A percentile compares a stretch with the other conserved stretches of the same genome.
phyloP scores from a whole-genome alignment of 129 eudicot species.

The Arctium minus region DNA sequence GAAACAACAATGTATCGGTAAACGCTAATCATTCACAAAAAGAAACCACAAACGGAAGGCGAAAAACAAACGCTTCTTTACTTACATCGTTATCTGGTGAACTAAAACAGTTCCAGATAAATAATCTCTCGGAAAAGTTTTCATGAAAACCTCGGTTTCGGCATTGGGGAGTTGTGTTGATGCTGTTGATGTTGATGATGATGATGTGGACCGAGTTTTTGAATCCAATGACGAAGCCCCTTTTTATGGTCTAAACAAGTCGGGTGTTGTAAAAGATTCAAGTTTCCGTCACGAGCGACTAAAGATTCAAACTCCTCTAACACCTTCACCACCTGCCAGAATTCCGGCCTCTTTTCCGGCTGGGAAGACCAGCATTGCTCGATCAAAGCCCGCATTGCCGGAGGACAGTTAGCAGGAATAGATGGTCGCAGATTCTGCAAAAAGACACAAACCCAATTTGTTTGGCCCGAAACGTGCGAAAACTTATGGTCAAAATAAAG shows the following conservation, averaged over 20 bases:
- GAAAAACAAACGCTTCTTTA: slow-evolving; percentile 23
- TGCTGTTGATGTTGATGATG: slow-evolving; percentile 30
- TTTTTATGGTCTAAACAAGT: slow-evolving; percentile 70
- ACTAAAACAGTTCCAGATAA: slow-evolving; percentile 21
- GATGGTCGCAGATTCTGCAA: slow-evolving; percentile 75
- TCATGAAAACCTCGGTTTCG: slow-evolving; percentile 71
- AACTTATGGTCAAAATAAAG: neutral
- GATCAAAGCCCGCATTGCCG: slow-evolving; percentile 75
- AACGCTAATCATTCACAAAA: slow-evolving; percentile 36
- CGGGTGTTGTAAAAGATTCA: slow-evolving; percentile 52
- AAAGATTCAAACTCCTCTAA: slow-evolving; percentile 76
- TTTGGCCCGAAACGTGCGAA: neutral
- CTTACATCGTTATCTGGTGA: slow-evolving; percentile 33
- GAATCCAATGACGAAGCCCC: slow-evolving; percentile 73
- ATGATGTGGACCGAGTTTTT: slow-evolving; percentile 68
- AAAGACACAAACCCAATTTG: slow-evolving; percentile 8
- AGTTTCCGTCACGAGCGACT: slow-evolving; percentile 62
- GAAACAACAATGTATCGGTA: slow-evolving; percentile 22
- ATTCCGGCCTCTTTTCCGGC: slow-evolving; percentile 90
- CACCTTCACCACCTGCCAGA: slow-evolving; percentile 82
- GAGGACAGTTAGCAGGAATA: slow-evolving; percentile 62
- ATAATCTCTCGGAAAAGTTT: slow-evolving; percentile 19
- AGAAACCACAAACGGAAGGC: neutral
- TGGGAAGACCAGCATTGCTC: slow-evolving; percentile 87
- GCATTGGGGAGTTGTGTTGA: slow-evolving; percentile 30